Percentiles rank a stretch among this genome's conserved stretches.
These are phyloP conservation scores for Brasenia schreberi DNA, from an alignment of 164 flowering plant genomes.

Conservation along the genomic window DNA sequence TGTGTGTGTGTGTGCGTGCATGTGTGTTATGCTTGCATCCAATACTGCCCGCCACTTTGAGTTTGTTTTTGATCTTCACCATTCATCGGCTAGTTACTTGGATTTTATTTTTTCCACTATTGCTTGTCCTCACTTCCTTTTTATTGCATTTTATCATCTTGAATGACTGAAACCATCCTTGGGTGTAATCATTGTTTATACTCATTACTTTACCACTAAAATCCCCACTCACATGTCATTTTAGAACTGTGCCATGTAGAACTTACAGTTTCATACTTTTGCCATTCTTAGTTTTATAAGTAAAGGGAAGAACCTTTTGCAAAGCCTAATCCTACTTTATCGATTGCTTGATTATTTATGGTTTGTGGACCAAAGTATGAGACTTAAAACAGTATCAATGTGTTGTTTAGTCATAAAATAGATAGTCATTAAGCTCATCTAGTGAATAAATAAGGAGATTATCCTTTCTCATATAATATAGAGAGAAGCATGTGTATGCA, in stretches of 20 bases:
- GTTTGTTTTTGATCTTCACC: background rate
- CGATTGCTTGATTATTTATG: background rate
- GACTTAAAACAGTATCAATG: background rate
- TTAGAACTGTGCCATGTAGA: background rate
- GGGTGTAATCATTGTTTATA: background rate
- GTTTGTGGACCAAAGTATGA: background rate
- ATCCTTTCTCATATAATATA: too few relatives aligned
- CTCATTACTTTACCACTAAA: background rate
- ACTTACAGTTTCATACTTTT: too few relatives aligned
- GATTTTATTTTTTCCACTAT: background rate
- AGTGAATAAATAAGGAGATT: too few relatives aligned
- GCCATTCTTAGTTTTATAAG: background rate
- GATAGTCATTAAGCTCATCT: too few relatives aligned
- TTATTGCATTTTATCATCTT: background rate
- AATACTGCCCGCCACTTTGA: background rate
- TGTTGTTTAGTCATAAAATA: background rate
- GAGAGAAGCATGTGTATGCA: too few relatives aligned
- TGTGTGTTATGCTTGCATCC: background rate
- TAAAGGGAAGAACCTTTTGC: background rate
- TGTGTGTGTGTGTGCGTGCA: too few relatives aligned
- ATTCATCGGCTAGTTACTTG: background rate
- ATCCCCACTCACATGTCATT: background rate
- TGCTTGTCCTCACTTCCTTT: background rate
- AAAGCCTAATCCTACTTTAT: background rate
- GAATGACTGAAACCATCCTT: background rate